Base-by-base conservation (phyloP, 352 stramenopile genomes). In the Phytophthora capsici region DNA sequence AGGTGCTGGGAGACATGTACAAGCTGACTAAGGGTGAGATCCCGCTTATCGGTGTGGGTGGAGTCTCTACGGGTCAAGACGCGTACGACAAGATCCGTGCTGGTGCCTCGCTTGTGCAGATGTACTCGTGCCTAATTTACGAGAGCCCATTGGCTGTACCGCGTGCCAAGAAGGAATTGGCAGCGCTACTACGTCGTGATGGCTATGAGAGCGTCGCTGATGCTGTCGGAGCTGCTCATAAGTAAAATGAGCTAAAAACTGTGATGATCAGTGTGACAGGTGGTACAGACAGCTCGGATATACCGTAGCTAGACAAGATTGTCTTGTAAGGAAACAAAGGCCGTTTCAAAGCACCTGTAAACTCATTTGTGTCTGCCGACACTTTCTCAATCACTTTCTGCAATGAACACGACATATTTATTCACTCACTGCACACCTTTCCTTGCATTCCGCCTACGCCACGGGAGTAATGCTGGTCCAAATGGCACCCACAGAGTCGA, bases 51-150 rank as follows among this genome's bases (percentile, higher is more conserved):
- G 97, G 98, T 19, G 97, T 99, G 5, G 97, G 93, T 6, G 94
- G 94, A 26, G 88, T 98, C 28, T 84, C 84, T 3, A 93, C 75
- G n/a, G 93, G 93, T 10, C 75, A 98, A 56, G 96, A 99, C 71
- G 97, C 91, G 0, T 99, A 98, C 69, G 97, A 99, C 37, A 99
- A 99, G 83, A 96, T 99, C 48, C 88, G 88, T 26, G 97, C 97
- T 6, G 98, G 98, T 26, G 98, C 98, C 7, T 98, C 84, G 37
- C 82, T 98, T 12, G 94, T 99, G 54, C 91, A 98, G 63, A 88
- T 99, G 69, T 99, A 99, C 78, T 97, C 90, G 56, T 94, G 90
- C 26, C 61, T 99, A 8, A 93, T 97, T 26, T 98, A 96, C 64
- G 78, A 96, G 25, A 95, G 96, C 4, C 92, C 94, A 13, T 67